A percentile compares a stretch with the other conserved stretches of the same genome.
These are phyloP conservation scores for Guyanaporus albipodus DNA, from an alignment of 768 basidiomycete species.

Conservation along the genomic window DNA sequence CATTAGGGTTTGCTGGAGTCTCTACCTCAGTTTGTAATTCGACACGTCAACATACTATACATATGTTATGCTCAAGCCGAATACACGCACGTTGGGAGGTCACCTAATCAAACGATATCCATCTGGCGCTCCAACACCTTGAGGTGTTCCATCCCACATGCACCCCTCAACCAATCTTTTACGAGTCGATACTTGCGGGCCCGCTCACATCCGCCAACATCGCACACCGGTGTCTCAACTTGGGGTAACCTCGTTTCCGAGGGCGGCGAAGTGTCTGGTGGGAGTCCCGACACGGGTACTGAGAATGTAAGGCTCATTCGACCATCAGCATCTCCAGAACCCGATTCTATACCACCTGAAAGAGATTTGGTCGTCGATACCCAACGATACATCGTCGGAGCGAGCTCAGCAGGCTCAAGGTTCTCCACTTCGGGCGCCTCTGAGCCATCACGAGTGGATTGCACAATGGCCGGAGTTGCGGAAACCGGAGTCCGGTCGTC, in stretches of 20 bases:
- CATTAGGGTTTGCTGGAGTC: too few relatives aligned
- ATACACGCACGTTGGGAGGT: background rate
- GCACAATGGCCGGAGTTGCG: slow-evolving; percentile 27
- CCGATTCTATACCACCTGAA: slow-evolving; percentile 2
- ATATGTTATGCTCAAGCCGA: too few relatives aligned
- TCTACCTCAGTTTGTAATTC: too few relatives aligned
- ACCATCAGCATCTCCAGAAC: slow-evolving; percentile 1
- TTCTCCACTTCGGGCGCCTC: slow-evolving; percentile 39
- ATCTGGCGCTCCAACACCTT: slow-evolving; percentile 44
- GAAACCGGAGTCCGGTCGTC: slow-evolving; percentile 41
- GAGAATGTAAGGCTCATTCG: slow-evolving; percentile 51
- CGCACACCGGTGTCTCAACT: slow-evolving; percentile 37
- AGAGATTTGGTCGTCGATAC: slow-evolving; percentile 49
- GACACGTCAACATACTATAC: too few relatives aligned
- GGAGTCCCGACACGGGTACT: slow-evolving; percentile 40
- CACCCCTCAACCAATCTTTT: slow-evolving; percentile 53
- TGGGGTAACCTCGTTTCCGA: slow-evolving; percentile 10
- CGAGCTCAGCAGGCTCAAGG: slow-evolving; percentile 35
- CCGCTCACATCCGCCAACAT: slow-evolving; percentile 53
- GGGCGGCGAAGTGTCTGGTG: slow-evolving; percentile 4
- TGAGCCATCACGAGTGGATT: slow-evolving; percentile 29
- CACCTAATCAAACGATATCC: slow-evolving; percentile 1
- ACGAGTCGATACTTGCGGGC: slow-evolving; percentile 64
- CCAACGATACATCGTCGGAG: slow-evolving; percentile 69
- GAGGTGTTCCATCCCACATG: slow-evolving; percentile 65